phyloP scores from a whole-genome alignment of 225 moss, liverwort and hornwort species.

The Ulota crispa region DNA sequence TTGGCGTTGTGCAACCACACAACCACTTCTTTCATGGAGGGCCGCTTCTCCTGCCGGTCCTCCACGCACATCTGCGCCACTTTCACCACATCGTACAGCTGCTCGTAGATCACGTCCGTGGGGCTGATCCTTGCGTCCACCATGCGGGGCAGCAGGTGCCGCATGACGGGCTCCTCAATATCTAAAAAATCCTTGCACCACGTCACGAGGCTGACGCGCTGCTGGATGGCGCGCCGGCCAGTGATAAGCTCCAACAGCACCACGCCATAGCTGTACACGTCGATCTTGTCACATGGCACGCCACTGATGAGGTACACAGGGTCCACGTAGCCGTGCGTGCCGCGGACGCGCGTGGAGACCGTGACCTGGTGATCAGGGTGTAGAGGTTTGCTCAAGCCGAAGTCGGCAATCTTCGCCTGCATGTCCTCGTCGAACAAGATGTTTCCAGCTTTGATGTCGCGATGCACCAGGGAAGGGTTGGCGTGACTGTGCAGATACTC shows the following conservation, averaged over 20 bases:
- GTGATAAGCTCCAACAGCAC: constrained; percentile 73
- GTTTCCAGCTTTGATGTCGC: constrained; percentile 53
- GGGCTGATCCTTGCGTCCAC: constrained; percentile 51
- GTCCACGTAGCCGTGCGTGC: constrained; percentile 61
- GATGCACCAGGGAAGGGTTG: constrained; percentile 49
- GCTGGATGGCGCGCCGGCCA: constrained; percentile 67
- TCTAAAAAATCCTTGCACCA: constrained; percentile 59
- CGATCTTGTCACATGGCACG: constrained; percentile 59
- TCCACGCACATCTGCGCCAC: constrained; percentile 63
- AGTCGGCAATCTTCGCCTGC: constrained; percentile 63
- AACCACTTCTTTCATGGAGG: constrained; percentile 62
- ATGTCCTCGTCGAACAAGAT: constrained; percentile 55
- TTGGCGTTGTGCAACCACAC: constrained; percentile 54
- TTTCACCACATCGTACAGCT: constrained; percentile 47
- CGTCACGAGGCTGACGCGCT: constrained; percentile 45
- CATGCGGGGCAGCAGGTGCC: constrained; percentile 55
- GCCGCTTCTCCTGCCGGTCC: constrained; percentile 49
- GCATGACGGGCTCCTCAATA: constrained; percentile 54
- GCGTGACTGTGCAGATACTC: constrained; percentile 63
- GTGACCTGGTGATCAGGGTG: constrained; percentile 41
- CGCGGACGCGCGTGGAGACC: constrained; percentile 50
- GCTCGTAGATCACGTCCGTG: constrained; percentile 31
- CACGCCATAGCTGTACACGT: constrained; percentile 86
- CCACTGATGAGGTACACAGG: constrained; percentile 51
- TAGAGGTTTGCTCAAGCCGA: constrained; percentile 54